Evolutionary conservation across 169 alveolate species (phyloP), one percentile per base, ranked within the genome.

Genomic region (Eimeria necatrix): DNA sequence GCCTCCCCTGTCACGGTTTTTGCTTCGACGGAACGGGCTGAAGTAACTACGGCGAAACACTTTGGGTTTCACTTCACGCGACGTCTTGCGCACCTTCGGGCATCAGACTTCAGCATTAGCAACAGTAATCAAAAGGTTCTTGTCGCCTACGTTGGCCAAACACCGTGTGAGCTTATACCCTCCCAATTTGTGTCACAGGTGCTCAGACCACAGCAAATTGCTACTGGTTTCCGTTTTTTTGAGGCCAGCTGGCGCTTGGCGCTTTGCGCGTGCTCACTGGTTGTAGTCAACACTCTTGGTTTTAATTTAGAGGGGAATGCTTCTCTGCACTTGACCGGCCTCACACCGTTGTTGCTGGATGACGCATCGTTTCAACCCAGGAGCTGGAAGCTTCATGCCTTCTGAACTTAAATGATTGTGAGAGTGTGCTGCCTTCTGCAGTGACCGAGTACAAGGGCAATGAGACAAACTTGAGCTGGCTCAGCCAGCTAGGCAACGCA

Each of bases 21-120:
- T 20, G 92, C 80, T 4, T 85, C 80, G 16, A 85, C 92, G 68
- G 92, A 85, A 71, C 92, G 80, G 26, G 80, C 92, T 6, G 80
- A 59, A 32, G 92, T 85, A 32, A 49, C 92, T 6, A 59, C 92
- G 92, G 92, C 92, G 49, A 85, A 85, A 32, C 92, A 85, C 70
- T 85, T 85, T 85, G 92, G 92, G 18, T 85, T 85, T 60, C 92
- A 85, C 92, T 85, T 85, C 80, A 85, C 92, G 48, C 76, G 92
- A 41, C 76, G 81, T 32, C 80, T 85, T n/a, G 24, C 92, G 1
- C 92, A 85, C 78, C 80, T 85, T 16, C 26, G 49, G 64, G 92
- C 92, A 4, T 85, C 92, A 53, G 92, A 85, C 22, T 85, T 85
- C 80, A 85, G 80, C 80, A 60, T 85, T 52, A 85, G 80, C 48